phyloP scores from a whole-genome alignment of 345 rosid species.

The Punica granatum region DNA sequence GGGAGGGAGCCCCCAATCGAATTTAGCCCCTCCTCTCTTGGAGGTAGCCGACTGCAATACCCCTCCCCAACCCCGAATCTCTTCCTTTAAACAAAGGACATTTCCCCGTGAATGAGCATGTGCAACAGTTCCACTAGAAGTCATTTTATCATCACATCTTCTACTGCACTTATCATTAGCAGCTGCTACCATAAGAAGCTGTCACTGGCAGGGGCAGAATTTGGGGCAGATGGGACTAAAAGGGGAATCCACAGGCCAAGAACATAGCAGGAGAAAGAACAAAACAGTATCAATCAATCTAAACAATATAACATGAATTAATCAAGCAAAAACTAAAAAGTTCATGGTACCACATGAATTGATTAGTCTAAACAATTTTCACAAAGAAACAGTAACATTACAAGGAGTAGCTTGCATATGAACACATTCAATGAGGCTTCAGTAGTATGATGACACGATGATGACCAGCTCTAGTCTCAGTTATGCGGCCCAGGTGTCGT shows the following conservation, averaged over 20 bases:
- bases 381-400: neutral
- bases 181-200: no score
- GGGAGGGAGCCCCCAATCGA: no score
- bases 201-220: neutral
- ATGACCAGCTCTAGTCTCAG: conserved; percentile 71
- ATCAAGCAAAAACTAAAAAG: neutral
- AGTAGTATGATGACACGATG: conserved; percentile 60
- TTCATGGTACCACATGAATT: neutral
- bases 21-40: no score
- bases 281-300: neutral
- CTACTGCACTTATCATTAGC: neutral
- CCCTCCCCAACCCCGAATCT: no score
- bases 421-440: conserved; percentile 63
- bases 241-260: neutral
- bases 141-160: neutral
- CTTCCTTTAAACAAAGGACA: neutral
- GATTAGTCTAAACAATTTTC: neutral
- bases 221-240: neutral
- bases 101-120: neutral
- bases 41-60: no score
- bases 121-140: neutral
- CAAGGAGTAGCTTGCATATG: neutral
- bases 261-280: neutral
- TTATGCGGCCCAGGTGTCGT: conserved; percentile 85
- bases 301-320: neutral